Percentiles rank a stretch among this genome's conserved stretches.
Conservation (phyloP, 78 protist genomes). For the Dictyostelium intermedium region DNA sequence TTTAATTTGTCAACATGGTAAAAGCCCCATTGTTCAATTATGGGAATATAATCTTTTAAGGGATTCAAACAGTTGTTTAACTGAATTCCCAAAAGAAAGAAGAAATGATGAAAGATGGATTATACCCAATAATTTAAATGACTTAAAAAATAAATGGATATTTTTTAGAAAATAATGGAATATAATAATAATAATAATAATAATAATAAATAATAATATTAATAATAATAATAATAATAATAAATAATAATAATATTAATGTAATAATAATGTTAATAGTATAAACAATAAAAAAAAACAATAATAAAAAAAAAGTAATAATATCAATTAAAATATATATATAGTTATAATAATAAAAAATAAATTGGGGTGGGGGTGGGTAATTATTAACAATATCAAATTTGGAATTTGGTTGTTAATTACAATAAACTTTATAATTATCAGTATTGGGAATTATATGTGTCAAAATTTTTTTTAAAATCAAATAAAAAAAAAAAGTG, state of each 20-base stretch:
- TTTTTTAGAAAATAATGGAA: constrained; percentile 9
- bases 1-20: constrained; percentile 56
- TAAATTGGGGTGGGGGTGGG: background rate
- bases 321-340: too few species aligned
- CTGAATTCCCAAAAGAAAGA: background rate
- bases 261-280: background rate
- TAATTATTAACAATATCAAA: background rate
- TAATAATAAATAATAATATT: background rate
- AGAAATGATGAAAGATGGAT: constrained; percentile 14
- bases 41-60: constrained; percentile 32
- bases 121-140: constrained; percentile 13
- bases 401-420: background rate
- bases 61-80: constrained; percentile 13
- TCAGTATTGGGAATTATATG: background rate
- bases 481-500: too few species aligned
- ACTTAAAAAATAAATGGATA: constrained; percentile 47
- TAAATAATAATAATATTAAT: background rate
- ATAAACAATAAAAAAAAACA: background rate
- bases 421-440: background rate
- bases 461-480: background rate
- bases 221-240: too few species aligned
- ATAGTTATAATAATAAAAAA: background rate
- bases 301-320: background rate
- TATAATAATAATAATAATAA: too few species aligned
- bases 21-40: constrained; percentile 14